These are phyloP conservation scores for Talaromyces marneffei DNA, from an alignment of 2,329 filamentous ascomycete species.

Conservation along the genomic window DNA sequence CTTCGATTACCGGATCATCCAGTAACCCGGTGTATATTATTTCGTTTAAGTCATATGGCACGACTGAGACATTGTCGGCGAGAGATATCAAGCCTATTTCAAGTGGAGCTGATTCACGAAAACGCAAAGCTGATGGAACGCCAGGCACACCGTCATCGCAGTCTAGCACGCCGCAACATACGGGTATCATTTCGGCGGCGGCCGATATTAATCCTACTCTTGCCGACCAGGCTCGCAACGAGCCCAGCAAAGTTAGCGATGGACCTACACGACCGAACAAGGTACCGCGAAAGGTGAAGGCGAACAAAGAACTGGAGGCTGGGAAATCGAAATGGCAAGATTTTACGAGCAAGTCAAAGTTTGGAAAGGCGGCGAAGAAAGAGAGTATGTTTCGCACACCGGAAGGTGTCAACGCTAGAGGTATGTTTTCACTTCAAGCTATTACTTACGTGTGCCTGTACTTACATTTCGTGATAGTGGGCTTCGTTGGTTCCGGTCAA, in stretches of 20 bases:
- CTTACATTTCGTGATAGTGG: conserved; percentile 54
- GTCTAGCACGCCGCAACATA: conserved; percentile 36
- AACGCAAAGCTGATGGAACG: conserved; percentile 79
- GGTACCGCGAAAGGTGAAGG: conserved; percentile 72
- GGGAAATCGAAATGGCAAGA: conserved; percentile 94
- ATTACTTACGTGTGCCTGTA: conserved; percentile 1
- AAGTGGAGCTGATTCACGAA: conserved; percentile 55
- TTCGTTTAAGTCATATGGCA: conserved; percentile 84
- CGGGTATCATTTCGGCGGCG: conserved; percentile 59
- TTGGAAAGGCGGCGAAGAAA: conserved; percentile 68
- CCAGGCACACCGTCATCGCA: conserved; percentile 46
- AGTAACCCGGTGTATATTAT: conserved; percentile 88
- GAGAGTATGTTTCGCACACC: conserved; percentile 97
- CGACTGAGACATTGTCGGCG: conserved; percentile 71
- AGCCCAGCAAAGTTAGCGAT: conserved; percentile 58
- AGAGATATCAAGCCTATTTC: conserved; percentile 78
- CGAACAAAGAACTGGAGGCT: conserved; percentile 83
- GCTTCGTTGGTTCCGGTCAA: conserved; percentile 92
- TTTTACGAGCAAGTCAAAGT: conserved; percentile 69
- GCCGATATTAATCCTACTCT: conserved; percentile 61
- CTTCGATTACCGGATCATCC: conserved; percentile 87
- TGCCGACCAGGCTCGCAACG: conserved; percentile 58
- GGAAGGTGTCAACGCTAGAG: conserved; percentile 77
- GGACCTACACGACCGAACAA: conserved; percentile 58
- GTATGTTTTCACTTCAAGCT: conserved; percentile 46